Conservation (phyloP, 2,329 filamentous ascomycete species). For the Epicoccum nigrum region DNA sequence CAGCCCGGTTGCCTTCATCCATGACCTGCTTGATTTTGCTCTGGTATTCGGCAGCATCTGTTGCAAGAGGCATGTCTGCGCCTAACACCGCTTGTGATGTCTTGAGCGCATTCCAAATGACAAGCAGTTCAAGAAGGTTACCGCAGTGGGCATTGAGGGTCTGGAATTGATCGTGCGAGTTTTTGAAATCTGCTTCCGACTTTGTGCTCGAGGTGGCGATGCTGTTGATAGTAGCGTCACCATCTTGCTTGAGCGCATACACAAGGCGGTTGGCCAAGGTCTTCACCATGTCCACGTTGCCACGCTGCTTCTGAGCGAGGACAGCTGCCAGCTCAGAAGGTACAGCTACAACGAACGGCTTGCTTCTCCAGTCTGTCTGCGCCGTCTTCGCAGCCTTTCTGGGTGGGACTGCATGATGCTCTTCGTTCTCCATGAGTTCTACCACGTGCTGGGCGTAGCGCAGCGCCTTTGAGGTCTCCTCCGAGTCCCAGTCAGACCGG, state of each 20-base stretch:
- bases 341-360: constrained; percentile 49
- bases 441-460: constrained; percentile 48
- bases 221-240: constrained; percentile 22
- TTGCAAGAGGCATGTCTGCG: constrained; percentile 38
- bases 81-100: constrained; percentile 51
- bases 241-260: constrained; percentile 35
- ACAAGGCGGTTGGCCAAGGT: constrained; percentile 50
- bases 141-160: constrained; percentile 17
- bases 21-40: constrained; percentile 15
- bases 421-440: constrained; percentile 49
- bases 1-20: constrained; percentile 3
- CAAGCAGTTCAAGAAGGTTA: constrained; percentile 41
- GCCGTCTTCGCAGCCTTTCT: constrained; percentile 21
- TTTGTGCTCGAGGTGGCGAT: constrained; percentile 1
- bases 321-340: constrained; percentile 53
- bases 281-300: constrained; percentile 48
- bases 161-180: neutral
- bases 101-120: constrained; percentile 53
- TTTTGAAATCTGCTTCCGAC: constrained; percentile 21
- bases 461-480: constrained; percentile 47
- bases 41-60: constrained; percentile 29
- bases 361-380: constrained; percentile 34
- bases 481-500: constrained; percentile 44
- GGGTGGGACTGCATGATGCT: constrained; percentile 41
- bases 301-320: constrained; percentile 46